Conservation (phyloP, 495 filamentous ascomycete genomes). For the Apiosordaria backusii region DNA sequence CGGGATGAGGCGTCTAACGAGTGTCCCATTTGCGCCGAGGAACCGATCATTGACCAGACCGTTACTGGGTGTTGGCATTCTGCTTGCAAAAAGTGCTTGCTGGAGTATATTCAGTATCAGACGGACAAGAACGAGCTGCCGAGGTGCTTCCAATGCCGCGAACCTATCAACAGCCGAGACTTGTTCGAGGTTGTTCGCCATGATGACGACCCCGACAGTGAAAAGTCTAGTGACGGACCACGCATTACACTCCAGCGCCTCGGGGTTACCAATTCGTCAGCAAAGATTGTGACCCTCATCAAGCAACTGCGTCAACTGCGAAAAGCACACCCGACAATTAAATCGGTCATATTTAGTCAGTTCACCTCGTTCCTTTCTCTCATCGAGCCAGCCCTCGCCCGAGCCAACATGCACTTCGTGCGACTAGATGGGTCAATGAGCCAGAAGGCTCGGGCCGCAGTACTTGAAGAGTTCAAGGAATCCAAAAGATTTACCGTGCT, state of each 20-base stretch:
- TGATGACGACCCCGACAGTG: conserved; percentile 42
- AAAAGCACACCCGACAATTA: conserved; percentile 58
- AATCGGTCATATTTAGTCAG: conserved; percentile 92
- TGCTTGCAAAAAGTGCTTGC: conserved; percentile 86
- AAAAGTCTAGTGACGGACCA: conserved; percentile 42
- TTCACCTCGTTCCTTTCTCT: conserved; percentile 96
- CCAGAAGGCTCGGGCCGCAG: conserved; percentile 75
- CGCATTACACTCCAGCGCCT: conserved; percentile 79
- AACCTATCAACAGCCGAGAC: conserved; percentile 73
- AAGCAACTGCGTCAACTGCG: conserved; percentile 66
- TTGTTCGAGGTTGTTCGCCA: conserved; percentile 80
- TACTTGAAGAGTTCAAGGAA: conserved; percentile 67
- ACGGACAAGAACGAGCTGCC: conserved; percentile 69
- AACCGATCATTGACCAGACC: conserved; percentile 88
- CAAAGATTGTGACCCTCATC: conserved; percentile 81
- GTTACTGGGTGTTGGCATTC: conserved; percentile 97
- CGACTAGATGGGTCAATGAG: conserved; percentile 89
- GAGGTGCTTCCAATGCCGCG: conserved; percentile 85
- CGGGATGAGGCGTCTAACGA: conserved; percentile 82
- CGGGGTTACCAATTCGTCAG: conserved; percentile 67
- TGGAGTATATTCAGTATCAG: conserved; percentile 83
- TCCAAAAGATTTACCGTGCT: conserved; percentile 57
- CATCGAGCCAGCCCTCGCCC: conserved; percentile 70
- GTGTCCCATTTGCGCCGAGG: conserved; percentile 91
- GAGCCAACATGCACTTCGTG: conserved; percentile 69